Evolutionary conservation across 306 rosid genomes (phyloP).

Genomic region (Acacia melanoxylon): DNA sequence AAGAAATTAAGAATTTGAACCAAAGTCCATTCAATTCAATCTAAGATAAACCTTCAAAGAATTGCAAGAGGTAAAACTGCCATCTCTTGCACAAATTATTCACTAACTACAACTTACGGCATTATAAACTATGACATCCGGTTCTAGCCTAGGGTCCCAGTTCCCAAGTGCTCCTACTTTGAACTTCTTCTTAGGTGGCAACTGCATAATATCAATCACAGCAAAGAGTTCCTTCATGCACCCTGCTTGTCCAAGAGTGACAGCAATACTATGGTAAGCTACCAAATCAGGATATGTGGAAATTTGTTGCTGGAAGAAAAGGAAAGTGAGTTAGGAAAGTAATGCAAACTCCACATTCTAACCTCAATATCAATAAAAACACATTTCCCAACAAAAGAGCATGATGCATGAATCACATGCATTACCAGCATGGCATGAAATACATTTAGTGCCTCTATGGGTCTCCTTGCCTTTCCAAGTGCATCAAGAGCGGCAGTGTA

Average conservation of each 20-base stretch:
- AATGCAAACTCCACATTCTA: conserved; percentile 1
- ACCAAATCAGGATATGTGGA: conserved; percentile 92
- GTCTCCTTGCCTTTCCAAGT: conserved; percentile 90
- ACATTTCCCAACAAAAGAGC: conserved; percentile 27
- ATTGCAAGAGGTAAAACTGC: conserved; percentile 4
- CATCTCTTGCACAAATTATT: conserved; percentile 20
- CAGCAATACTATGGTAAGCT: conserved; percentile 84
- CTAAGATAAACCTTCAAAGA: conserved; percentile 22
- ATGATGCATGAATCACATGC: conserved; percentile 14
- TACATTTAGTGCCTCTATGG: conserved; percentile 85
- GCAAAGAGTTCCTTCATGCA: conserved; percentile 88
- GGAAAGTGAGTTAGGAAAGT: conserved; percentile 33
- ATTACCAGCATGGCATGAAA: conserved; percentile 84
- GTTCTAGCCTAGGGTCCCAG: conserved; percentile 93
- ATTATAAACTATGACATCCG: conserved; percentile 79
- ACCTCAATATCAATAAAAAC: conserved; percentile 20
- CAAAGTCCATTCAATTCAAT: conserved; percentile 25
- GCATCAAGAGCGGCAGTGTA: conserved; percentile 87
- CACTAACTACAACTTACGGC: conserved; percentile 58
- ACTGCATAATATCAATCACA: conserved; percentile 82
- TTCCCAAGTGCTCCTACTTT: conserved; percentile 69
- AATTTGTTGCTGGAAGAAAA: conserved; percentile 76
- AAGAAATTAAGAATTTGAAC: conserved; percentile 3
- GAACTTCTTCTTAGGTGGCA: conserved; percentile 80
- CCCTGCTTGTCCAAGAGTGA: conserved; percentile 97